A percentile compares a stretch with the other conserved stretches of the same genome.
phyloP scores from a whole-genome alignment of 1,139 yeast species.

The Magnusiomyces suaveolens region DNA sequence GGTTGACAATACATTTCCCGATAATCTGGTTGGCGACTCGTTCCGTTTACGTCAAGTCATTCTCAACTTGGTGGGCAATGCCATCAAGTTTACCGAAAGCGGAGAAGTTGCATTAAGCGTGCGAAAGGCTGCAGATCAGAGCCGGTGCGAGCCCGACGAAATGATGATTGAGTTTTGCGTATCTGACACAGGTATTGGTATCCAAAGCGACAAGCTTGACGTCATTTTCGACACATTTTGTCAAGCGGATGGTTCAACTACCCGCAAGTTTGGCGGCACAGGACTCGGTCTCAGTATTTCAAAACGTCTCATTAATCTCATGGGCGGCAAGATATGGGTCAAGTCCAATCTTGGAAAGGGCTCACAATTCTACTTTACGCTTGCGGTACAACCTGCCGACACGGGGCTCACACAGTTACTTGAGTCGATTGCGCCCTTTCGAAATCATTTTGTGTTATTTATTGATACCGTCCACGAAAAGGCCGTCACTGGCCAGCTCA shows the following conservation, averaged over 20 bases:
- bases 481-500: constrained; percentile 43
- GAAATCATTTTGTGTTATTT: constrained; percentile 42
- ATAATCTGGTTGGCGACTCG: constrained; percentile 75
- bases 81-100: constrained; percentile 71
- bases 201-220: constrained; percentile 71
- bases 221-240: constrained; percentile 81
- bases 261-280: constrained; percentile 87
- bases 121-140: constrained; percentile 33
- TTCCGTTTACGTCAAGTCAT: constrained; percentile 79
- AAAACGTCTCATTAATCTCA: constrained; percentile 70
- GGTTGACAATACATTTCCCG: constrained; percentile 80
- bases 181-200: constrained; percentile 84
- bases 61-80: constrained; percentile 75
- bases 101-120: constrained; percentile 54
- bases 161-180: constrained; percentile 74
- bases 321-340: constrained; percentile 90
- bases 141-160: constrained; percentile 42
- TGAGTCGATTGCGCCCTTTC: constrained; percentile 64
- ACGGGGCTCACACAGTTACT: constrained; percentile 54
- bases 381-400: constrained; percentile 65
- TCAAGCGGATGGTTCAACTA: constrained; percentile 88
- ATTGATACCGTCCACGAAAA: constrained; percentile 77
- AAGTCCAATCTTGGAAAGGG: constrained; percentile 74
- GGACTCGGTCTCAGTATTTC: constrained; percentile 82
- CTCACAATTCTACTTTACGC: constrained; percentile 70